These are phyloP conservation scores for Naganishia kalamii DNA, from an alignment of 768 basidiomycete genomes.

Conservation along the genomic window DNA sequence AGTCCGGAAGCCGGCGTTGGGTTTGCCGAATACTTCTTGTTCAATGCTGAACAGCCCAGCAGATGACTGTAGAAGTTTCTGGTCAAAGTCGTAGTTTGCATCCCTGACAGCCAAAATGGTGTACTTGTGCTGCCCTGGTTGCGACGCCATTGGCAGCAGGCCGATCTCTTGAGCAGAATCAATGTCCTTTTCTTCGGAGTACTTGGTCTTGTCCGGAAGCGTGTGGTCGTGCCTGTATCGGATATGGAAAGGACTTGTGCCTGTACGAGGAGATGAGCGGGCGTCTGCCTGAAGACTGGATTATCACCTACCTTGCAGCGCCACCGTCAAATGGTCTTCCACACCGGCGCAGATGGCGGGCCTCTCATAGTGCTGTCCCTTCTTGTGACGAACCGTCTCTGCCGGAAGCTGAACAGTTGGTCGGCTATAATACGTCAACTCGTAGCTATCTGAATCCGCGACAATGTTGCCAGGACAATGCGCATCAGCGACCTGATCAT, in stretches of 20 bases:
- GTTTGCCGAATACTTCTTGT: constrained; percentile 74
- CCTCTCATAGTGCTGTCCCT: constrained; percentile 45
- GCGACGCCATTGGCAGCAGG: constrained; percentile 53
- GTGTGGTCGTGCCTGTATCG: constrained; percentile 66
- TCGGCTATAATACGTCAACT: constrained; percentile 70
- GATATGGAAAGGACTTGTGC: constrained; percentile 87
- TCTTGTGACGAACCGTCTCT: constrained; percentile 48
- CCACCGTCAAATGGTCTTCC: constrained; percentile 74
- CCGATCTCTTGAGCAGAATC: constrained; percentile 33
- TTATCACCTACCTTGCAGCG: constrained; percentile 49
- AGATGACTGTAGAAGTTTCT: constrained; percentile 50
- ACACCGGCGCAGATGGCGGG: constrained; percentile 74
- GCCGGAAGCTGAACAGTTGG: constrained; percentile 65
- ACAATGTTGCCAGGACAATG: constrained; percentile 75
- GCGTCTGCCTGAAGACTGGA: background rate
- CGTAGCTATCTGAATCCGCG: constrained; percentile 58
- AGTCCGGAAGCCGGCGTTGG: constrained; percentile 70
- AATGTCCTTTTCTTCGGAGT: constrained; percentile 3
- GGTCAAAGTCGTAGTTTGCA: constrained; percentile 69
- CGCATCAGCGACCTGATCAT: constrained; percentile 63
- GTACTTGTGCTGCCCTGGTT: constrained; percentile 75
- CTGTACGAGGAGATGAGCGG: constrained; percentile 46
- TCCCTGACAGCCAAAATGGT: constrained; percentile 86
- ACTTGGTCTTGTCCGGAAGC: constrained; percentile 8
- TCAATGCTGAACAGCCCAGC: constrained; percentile 71